Evolutionary conservation across 176 grass and related monocot species (phyloP).

Genomic region (Oryza glaberrima): DNA sequence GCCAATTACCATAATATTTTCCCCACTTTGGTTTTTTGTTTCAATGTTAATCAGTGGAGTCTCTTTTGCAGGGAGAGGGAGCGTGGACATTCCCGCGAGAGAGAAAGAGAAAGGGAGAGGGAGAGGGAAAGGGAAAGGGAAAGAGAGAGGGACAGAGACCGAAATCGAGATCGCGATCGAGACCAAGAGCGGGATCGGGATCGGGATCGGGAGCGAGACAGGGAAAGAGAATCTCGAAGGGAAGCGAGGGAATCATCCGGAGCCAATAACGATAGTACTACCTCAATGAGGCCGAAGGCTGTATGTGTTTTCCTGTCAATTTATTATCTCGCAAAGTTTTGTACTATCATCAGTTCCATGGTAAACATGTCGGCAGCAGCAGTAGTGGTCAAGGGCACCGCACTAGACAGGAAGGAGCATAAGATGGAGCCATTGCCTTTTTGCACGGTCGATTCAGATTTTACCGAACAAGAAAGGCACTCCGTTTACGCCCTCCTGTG

Average conservation of each 20-base stretch:
- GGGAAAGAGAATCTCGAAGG: constrained; percentile 51
- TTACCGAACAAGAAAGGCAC: constrained; percentile 43
- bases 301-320: constrained; percentile 71
- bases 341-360: constrained; percentile 53
- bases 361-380: constrained; percentile 35
- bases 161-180: neutral
- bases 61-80: constrained; percentile 58
- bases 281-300: constrained; percentile 61
- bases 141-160: constrained; percentile 9
- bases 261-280: constrained; percentile 52
- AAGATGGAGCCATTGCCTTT: constrained; percentile 20
- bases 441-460: constrained; percentile 36
- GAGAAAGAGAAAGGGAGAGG: constrained; percentile 48
- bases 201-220: constrained; percentile 39
- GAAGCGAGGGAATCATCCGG: constrained; percentile 54
- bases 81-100: constrained; percentile 44
- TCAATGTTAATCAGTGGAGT: neutral
- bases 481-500: constrained; percentile 22
- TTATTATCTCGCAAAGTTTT: constrained; percentile 58
- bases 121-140: constrained; percentile 1
- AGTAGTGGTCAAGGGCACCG: neutral
- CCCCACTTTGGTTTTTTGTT: neutral
- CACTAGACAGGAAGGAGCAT: constrained; percentile 27
- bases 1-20: neutral
- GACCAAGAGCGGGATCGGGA: constrained; percentile 43